Conservation (phyloP, 179 eudicot genomes). For the Corrigiola litoralis region DNA sequence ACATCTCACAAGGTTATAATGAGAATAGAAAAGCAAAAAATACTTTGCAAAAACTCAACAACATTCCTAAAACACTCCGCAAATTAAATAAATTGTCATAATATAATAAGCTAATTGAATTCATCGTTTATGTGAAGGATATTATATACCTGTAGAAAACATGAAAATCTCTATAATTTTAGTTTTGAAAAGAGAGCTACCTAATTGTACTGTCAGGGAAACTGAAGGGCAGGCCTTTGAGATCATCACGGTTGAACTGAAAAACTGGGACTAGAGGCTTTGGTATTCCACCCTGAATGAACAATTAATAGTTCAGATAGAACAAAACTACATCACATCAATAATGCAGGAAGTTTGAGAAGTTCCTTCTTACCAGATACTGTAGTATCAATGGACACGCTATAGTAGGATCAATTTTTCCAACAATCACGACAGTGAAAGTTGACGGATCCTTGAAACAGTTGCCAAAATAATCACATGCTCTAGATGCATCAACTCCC, state of each 20-base stretch:
- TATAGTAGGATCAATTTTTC: conserved; percentile 69
- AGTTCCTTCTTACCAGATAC: conserved; percentile 58
- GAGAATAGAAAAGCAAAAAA: too few species aligned
- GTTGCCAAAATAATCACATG: conserved; percentile 73
- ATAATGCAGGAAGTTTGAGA: conserved; percentile 1
- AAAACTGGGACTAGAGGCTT: conserved; percentile 60
- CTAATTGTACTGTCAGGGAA: conserved; percentile 60
- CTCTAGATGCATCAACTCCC: conserved; percentile 75
- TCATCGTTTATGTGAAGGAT: background rate
- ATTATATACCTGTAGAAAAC: background rate
- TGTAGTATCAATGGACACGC: conserved; percentile 76
- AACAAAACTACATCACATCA: background rate
- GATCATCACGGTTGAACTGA: conserved; percentile 72
- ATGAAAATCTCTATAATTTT: background rate
- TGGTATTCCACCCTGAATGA: conserved; percentile 85
- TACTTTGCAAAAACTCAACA: too few species aligned
- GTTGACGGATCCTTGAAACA: conserved; percentile 93
- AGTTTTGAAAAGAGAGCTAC: conserved; percentile 25
- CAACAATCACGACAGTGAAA: conserved; percentile 82
- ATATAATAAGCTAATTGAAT: too few species aligned
- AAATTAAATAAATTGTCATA: too few species aligned
- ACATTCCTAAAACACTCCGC: too few species aligned
- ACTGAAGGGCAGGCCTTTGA: conserved; percentile 83
- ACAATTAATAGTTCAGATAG: conserved; percentile 9
- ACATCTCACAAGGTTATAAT: too few species aligned